phyloP scores from a whole-genome alignment of 208 protist genomes.

The Porcisia deanei region DNA sequence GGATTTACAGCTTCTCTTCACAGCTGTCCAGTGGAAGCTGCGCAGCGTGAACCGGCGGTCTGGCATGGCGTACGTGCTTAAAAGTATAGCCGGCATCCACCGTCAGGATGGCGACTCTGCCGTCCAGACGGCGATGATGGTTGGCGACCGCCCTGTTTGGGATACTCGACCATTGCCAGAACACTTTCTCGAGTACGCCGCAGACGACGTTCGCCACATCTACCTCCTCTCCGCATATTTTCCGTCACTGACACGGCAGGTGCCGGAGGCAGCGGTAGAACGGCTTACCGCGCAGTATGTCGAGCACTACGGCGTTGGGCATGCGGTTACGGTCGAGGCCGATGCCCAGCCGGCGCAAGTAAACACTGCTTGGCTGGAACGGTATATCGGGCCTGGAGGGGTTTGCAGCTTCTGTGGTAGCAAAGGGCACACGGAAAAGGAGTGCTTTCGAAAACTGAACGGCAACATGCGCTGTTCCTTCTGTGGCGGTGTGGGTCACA shows the following conservation, averaged over 20 bases:
- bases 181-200: slow-evolving; percentile 91
- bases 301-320: slow-evolving; percentile 65
- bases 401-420: slow-evolving; percentile 77
- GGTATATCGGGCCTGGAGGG: slow-evolving; percentile 80
- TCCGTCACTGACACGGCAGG: slow-evolving; percentile 22
- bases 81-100: slow-evolving; percentile 62
- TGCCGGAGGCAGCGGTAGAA: slow-evolving; percentile 44
- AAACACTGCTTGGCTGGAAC: slow-evolving; percentile 68
- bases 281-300: slow-evolving; percentile 80
- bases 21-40: slow-evolving; percentile 83
- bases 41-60: slow-evolving; percentile 81
- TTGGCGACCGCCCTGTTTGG: slow-evolving; percentile 85
- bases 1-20: slow-evolving; percentile 88
- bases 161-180: slow-evolving; percentile 84
- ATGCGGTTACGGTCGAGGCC: slow-evolving; percentile 61
- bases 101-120: slow-evolving; percentile 74
- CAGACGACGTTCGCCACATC: slow-evolving; percentile 89
- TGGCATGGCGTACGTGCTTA: slow-evolving; percentile 85
- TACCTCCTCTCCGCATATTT: slow-evolving; percentile 54
- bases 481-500: slow-evolving; percentile 83
- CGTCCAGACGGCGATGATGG: slow-evolving; percentile 86
- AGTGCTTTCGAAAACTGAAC: slow-evolving; percentile 87
- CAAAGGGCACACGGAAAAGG: slow-evolving; percentile 77
- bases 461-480: slow-evolving; percentile 38
- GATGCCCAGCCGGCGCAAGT: slow-evolving; percentile 77